These are phyloP conservation scores for Venturia oleaginea DNA, from an alignment of 2,329 filamentous ascomycete species.

Conservation along the genomic window DNA sequence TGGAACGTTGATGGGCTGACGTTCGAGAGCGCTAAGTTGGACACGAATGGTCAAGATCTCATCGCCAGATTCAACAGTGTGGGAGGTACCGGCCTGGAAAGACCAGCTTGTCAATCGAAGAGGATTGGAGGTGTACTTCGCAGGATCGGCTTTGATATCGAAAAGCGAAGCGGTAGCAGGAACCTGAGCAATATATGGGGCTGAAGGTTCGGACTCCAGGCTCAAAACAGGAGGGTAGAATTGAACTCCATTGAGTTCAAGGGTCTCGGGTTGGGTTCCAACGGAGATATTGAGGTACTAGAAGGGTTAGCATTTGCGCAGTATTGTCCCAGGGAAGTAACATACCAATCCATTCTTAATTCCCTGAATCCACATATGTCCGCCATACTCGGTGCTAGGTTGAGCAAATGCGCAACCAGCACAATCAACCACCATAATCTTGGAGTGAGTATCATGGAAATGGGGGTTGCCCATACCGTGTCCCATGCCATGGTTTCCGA, in stretches of 20 bases:
- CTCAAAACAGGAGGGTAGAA: conserved; percentile 27
- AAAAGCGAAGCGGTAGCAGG: conserved; percentile 18
- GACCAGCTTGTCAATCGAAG: conserved; percentile 27
- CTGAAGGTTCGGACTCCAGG: background rate
- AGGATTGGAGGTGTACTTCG: conserved; percentile 18
- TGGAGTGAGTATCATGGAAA: conserved; percentile 26
- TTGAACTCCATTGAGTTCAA: conserved; percentile 28
- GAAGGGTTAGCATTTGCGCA: background rate
- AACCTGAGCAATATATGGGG: conserved; percentile 23
- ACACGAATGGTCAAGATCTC: conserved; percentile 32
- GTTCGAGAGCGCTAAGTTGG: conserved; percentile 27
- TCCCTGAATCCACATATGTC: conserved; percentile 25
- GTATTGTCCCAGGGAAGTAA: conserved; percentile 18
- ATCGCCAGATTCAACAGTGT: conserved; percentile 28
- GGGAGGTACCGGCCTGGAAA: conserved; percentile 25
- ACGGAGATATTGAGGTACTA: conserved; percentile 27
- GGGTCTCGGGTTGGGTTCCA: conserved; percentile 23
- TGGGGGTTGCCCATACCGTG: conserved; percentile 20
- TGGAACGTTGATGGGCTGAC: conserved; percentile 23
- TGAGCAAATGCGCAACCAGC: conserved; percentile 25
- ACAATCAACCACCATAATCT: conserved; percentile 26
- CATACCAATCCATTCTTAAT: conserved; percentile 25
- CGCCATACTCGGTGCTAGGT: conserved; percentile 17
- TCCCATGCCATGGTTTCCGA: conserved; percentile 23
- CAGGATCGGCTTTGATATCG: conserved; percentile 16